phyloP scores from a whole-genome alignment of 148 eudicot genomes.

The Nepenthes mirabilis region DNA sequence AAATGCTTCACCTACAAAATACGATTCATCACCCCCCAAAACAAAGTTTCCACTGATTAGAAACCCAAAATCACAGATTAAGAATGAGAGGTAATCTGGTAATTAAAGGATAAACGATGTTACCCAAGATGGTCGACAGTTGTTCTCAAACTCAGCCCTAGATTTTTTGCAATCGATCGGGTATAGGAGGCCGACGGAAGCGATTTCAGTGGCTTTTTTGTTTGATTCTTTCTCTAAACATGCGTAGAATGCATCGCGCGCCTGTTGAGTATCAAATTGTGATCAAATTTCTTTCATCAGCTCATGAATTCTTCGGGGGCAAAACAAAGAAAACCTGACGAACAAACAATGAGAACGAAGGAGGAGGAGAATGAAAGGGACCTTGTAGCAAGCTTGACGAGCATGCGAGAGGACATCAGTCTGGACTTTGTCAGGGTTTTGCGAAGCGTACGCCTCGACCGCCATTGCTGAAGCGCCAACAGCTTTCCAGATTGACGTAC shows the following conservation, averaged over 20 bases:
- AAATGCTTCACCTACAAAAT: constrained; percentile 69
- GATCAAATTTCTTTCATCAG: not conserved
- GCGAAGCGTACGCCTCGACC: constrained; percentile 23
- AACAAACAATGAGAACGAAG: not conserved
- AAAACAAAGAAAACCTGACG: not conserved
- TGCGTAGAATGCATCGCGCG: constrained; percentile 69
- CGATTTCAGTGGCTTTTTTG: constrained; percentile 53
- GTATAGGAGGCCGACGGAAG: constrained; percentile 66
- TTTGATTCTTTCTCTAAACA: constrained; percentile 57
- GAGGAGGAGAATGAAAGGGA: constrained; percentile 1
- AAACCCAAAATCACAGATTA: not conserved
- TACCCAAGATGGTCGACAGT: constrained; percentile 77
- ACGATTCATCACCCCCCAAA: not conserved
- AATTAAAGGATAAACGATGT: not conserved
- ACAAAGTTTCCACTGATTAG: constrained; percentile 1
- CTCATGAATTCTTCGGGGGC: not conserved
- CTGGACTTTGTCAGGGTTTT: constrained; percentile 24
- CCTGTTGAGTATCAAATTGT: constrained; percentile 14
- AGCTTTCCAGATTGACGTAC: too few species aligned
- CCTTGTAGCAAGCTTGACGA: constrained; percentile 57
- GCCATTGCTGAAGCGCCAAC: constrained; percentile 9
- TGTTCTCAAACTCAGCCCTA: constrained; percentile 46
- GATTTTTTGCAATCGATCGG: constrained; percentile 59
- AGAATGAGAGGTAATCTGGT: not conserved
- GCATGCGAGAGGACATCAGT: constrained; percentile 52